Evolutionary conservation across 257 asterid genomes (phyloP).

Genomic region (Oldenlandia corymbosa): DNA sequence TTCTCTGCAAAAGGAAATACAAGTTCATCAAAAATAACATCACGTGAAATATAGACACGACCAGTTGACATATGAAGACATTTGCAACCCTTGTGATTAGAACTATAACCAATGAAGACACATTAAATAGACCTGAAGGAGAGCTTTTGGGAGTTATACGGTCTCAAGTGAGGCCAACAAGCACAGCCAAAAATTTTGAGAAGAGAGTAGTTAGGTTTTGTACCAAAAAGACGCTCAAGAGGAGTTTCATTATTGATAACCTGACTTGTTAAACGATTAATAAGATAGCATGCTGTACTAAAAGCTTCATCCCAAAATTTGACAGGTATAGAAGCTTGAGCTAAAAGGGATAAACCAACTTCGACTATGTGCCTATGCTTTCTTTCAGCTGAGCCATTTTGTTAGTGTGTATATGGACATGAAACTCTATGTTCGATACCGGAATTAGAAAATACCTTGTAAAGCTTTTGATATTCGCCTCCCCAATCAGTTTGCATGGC

Average conservation of each 20-base stretch:
- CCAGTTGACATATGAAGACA: not conserved
- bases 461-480: not conserved
- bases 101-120: slow-evolving; percentile 1
- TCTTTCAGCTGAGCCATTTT: too few relatives aligned
- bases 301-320: slow-evolving; percentile 2
- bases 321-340: not conserved
- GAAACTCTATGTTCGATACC: too few relatives aligned
- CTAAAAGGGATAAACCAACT: not conserved
- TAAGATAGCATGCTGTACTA: not conserved
- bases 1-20: not conserved
- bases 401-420: too few relatives aligned
- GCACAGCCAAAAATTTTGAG: slow-evolving; percentile 12
- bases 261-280: not conserved
- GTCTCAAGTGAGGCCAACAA: not conserved
- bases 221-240: not conserved
- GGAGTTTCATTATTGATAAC: not conserved
- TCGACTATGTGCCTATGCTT: not conserved
- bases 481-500: slow-evolving; percentile 5
- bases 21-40: not conserved
- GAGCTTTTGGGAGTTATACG: not conserved
- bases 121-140: not conserved
- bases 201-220: not conserved
- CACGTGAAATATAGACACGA: not conserved
- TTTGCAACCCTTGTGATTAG: too few relatives aligned
- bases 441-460: too few relatives aligned